Evolutionary conservation across 2,329 filamentous ascomycete genomes (phyloP).

Genomic region (Ophiocordyceps camponoti-saundersi): DNA sequence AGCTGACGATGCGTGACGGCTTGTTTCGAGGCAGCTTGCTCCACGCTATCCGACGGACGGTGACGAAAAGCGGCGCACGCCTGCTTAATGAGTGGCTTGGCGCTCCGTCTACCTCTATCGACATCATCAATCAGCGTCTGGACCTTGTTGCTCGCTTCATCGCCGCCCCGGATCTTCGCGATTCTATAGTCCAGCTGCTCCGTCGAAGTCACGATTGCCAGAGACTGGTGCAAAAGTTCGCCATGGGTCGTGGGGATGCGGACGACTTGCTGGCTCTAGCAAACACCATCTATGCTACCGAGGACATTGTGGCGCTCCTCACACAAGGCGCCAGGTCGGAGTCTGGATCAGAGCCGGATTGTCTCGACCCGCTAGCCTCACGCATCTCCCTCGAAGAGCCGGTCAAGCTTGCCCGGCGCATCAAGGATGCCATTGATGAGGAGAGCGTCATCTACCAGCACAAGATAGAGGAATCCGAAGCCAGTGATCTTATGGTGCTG

Average conservation of each 20-base stretch:
- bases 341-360: slow-evolving; percentile 9
- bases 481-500: slow-evolving; percentile 52
- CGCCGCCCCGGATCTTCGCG: slow-evolving; percentile 46
- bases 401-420: slow-evolving; percentile 48
- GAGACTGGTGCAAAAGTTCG: slow-evolving; percentile 84
- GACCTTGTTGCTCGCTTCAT: slow-evolving; percentile 69
- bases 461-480: slow-evolving; percentile 55
- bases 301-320: slow-evolving; percentile 41
- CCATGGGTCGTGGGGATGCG: slow-evolving; percentile 75
- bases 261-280: slow-evolving; percentile 79
- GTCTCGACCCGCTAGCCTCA: slow-evolving; percentile 26
- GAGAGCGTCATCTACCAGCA: slow-evolving; percentile 75
- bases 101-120: slow-evolving; percentile 75
- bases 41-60: slow-evolving; percentile 76
- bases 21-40: slow-evolving; percentile 68
- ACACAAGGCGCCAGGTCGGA: slow-evolving; percentile 6
- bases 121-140: slow-evolving; percentile 61
- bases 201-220: slow-evolving; percentile 70
- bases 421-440: slow-evolving; percentile 73
- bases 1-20: slow-evolving; percentile 69
- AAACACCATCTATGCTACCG: slow-evolving; percentile 60
- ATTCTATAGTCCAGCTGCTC: slow-evolving; percentile 51
- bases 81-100: slow-evolving; percentile 74
- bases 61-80: slow-evolving; percentile 79
- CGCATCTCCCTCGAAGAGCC: slow-evolving; percentile 54